Percentiles rank a stretch among this genome's conserved stretches.
These are phyloP conservation scores for Ambrosia trifida DNA, from an alignment of 129 eudicot species.

Conservation along the genomic window DNA sequence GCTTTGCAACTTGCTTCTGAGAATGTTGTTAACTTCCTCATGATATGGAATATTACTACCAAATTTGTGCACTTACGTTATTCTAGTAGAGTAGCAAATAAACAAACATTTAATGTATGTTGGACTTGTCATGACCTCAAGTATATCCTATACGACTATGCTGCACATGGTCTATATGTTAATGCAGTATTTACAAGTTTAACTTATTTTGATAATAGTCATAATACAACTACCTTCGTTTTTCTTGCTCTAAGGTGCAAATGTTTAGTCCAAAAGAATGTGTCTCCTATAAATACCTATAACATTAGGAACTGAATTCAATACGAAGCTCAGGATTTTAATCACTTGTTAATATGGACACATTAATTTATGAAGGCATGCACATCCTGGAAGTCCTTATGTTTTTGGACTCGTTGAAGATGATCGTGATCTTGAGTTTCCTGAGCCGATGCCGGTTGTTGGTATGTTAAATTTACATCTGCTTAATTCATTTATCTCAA, in stretches of 20 bases:
- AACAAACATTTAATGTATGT: background rate
- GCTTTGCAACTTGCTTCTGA: conserved; percentile 8
- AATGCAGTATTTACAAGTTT: background rate
- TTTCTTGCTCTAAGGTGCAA: background rate
- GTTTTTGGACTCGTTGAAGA: conserved; percentile 93
- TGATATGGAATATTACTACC: background rate
- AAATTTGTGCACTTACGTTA: background rate
- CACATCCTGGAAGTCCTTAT: conserved; percentile 98
- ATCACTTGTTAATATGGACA: conserved; percentile 8
- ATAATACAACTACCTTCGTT: background rate
- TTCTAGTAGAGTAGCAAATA: background rate
- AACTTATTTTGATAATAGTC: too few relatives aligned
- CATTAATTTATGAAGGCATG: conserved; percentile 57
- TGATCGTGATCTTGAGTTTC: conserved; percentile 85
- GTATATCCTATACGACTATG: background rate
- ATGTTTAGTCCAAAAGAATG: background rate
- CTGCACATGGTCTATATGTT: too few relatives aligned
- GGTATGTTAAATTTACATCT: conserved; percentile 49
- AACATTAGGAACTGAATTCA: background rate
- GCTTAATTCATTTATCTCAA: background rate
- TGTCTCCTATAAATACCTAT: background rate
- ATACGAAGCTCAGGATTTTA: background rate
- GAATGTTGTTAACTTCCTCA: conserved; percentile 7
- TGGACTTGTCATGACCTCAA: conserved; percentile 11
- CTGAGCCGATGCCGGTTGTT: conserved; percentile 97